Percentiles rank a stretch among this genome's conserved stretches.
These are phyloP conservation scores for Plasmodium gallinaceum DNA, from an alignment of 169 alveolate genomes.

Conservation along the genomic window DNA sequence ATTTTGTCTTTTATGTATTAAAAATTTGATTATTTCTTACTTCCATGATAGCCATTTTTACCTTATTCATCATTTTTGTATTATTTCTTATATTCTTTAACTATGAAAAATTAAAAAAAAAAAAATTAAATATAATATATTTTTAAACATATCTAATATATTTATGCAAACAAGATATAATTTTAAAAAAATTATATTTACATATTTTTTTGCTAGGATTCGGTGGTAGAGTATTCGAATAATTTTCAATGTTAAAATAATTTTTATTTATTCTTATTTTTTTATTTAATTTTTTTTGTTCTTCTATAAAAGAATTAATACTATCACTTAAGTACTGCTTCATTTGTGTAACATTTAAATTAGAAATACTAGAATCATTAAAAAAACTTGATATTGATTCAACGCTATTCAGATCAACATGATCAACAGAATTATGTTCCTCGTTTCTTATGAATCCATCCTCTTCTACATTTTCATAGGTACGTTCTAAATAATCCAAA, in stretches of 20 bases:
- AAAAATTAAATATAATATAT: neutral
- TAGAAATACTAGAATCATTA: neutral
- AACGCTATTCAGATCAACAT: constrained; percentile 32
- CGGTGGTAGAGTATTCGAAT: constrained; percentile 52
- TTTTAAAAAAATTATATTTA: neutral
- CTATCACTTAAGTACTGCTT: constrained; percentile 15
- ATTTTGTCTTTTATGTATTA: no score
- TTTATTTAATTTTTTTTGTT: constrained; percentile 51
- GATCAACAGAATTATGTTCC: neutral
- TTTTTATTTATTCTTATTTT: constrained; percentile 52
- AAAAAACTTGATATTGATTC: constrained; percentile 35
- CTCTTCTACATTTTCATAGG: constrained; percentile 27
- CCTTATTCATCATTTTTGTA: neutral
- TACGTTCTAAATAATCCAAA: constrained; percentile 23
- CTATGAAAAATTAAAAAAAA: constrained; percentile 24
- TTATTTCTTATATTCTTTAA: constrained; percentile 33
- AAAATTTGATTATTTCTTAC: no score
- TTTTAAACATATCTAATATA: neutral
- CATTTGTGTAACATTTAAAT: neutral
- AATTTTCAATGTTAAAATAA: constrained; percentile 20
- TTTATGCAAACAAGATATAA: neutral
- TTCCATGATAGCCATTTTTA: neutral
- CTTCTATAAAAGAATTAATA: constrained; percentile 31
- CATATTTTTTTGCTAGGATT: constrained; percentile 43
- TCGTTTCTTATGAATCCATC: constrained; percentile 3